A percentile compares a stretch with the other conserved stretches of the same genome.
Evolutionary conservation across 768 basidiomycete species (phyloP).

Genomic region (Melanogaster broomeanus): DNA sequence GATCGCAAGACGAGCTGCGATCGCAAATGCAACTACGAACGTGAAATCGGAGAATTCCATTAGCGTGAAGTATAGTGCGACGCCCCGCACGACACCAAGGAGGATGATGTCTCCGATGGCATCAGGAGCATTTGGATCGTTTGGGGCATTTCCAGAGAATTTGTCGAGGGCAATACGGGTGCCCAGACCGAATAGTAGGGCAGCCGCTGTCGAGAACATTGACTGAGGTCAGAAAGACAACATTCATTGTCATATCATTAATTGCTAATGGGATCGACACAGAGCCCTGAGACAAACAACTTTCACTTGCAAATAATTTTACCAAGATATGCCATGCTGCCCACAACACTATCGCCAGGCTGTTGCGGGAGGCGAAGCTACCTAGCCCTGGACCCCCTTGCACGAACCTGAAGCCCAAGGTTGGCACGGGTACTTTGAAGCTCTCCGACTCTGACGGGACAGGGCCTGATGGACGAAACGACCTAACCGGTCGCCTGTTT

Average conservation of each 20-base stretch:
- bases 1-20: slow-evolving; percentile 61
- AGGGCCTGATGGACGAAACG: no score
- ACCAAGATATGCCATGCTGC: no score
- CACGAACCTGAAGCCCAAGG: no score
- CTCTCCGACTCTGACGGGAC: no score
- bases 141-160: slow-evolving; percentile 42
- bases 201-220: slow-evolving; percentile 59
- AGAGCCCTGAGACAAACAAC: no score
- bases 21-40: slow-evolving; percentile 55
- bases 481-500: no score
- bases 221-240: slow-evolving; percentile 23
- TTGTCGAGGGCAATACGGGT: slow-evolving; percentile 70
- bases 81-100: slow-evolving; percentile 73
- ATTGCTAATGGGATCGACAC: no score
- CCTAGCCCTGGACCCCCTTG: no score
- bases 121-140: slow-evolving; percentile 29
- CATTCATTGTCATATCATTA: slow-evolving; percentile 8
- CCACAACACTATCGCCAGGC: no score
- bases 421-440: no score
- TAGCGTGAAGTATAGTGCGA: slow-evolving; percentile 68
- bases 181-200: slow-evolving; percentile 74
- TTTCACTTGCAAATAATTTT: no score
- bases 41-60: slow-evolving; percentile 54
- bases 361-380: no score
- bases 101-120: slow-evolving; percentile 63